phyloP scores from a whole-genome alignment of 116 monocot genomes.

The Papilionanthe hybrid region DNA sequence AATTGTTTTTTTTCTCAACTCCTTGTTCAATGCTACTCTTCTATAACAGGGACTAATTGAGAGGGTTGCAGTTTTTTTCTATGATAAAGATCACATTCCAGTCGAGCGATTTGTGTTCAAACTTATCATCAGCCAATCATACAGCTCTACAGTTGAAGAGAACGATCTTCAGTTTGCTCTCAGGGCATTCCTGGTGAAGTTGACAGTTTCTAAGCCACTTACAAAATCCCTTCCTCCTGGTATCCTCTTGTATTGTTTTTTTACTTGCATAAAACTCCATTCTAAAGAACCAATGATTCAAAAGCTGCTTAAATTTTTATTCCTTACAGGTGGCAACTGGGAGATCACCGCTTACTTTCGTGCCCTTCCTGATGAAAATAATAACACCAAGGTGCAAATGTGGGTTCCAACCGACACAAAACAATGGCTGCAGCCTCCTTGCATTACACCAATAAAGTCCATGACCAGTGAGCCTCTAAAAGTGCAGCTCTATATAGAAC shows the following conservation, averaged over 20 bases:
- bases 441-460: constrained; percentile 88
- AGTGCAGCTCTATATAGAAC: constrained; percentile 88
- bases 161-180: constrained; percentile 68
- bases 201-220: constrained; percentile 53
- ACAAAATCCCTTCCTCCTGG: constrained; percentile 71
- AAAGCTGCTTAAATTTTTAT: not conserved
- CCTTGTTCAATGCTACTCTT: not conserved
- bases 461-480: constrained; percentile 79
- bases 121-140: constrained; percentile 59
- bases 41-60: constrained; percentile 66
- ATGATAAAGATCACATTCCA: constrained; percentile 53
- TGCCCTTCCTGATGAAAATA: constrained; percentile 50
- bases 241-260: constrained; percentile 10
- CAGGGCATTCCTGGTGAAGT: constrained; percentile 80
- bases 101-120: constrained; percentile 90
- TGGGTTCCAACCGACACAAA: constrained; percentile 95
- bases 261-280: not conserved
- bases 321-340: constrained; percentile 65
- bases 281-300: not conserved
- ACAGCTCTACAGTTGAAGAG: constrained; percentile 45
- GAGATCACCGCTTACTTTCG: constrained; percentile 83
- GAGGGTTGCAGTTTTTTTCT: constrained; percentile 81
- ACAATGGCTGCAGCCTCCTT: constrained; percentile 74
- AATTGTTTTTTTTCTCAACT: not conserved
- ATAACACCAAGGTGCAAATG: constrained; percentile 33